phyloP scores from a whole-genome alignment of 1,284 basidiomycete species.

The Sanghuangporus weigelae region DNA sequence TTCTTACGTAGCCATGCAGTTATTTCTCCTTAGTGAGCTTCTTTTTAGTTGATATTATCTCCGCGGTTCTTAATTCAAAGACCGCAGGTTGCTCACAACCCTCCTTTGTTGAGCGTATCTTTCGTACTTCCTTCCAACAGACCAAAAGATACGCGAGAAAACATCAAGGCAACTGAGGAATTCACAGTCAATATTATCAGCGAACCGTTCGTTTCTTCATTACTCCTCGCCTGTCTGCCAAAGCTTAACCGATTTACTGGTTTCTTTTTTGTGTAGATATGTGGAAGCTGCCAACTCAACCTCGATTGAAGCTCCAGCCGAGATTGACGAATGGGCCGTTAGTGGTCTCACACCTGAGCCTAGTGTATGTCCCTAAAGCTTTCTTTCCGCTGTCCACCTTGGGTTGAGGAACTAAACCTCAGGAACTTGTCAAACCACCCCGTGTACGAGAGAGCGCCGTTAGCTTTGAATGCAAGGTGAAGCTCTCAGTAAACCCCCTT shows the following conservation, averaged over 20 bases:
- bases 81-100: constrained; percentile 51
- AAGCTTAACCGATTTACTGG: neutral
- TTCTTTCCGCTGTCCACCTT: neutral
- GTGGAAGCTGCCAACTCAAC: constrained; percentile 69
- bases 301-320: constrained; percentile 59
- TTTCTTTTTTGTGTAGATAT: constrained; percentile 31
- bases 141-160: constrained; percentile 62
- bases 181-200: constrained; percentile 78
- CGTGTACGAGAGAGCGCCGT: constrained; percentile 69
- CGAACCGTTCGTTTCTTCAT: constrained; percentile 35
- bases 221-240: neutral
- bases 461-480: constrained; percentile 68
- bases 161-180: constrained; percentile 61
- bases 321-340: constrained; percentile 68
- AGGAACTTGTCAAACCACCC: constrained; percentile 53
- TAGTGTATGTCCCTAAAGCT: constrained; percentile 43
- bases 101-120: constrained; percentile 62
- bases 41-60: constrained; percentile 7
- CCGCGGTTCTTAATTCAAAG: neutral
- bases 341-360: constrained; percentile 61
- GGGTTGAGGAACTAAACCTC: neutral
- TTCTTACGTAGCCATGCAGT: constrained; percentile 27
- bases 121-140: constrained; percentile 39
- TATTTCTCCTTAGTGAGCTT: constrained; percentile 51
- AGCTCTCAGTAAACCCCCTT: neutral